Conservation (phyloP, 2,329 filamentous ascomycete species). For the Monilinia polystroma region DNA sequence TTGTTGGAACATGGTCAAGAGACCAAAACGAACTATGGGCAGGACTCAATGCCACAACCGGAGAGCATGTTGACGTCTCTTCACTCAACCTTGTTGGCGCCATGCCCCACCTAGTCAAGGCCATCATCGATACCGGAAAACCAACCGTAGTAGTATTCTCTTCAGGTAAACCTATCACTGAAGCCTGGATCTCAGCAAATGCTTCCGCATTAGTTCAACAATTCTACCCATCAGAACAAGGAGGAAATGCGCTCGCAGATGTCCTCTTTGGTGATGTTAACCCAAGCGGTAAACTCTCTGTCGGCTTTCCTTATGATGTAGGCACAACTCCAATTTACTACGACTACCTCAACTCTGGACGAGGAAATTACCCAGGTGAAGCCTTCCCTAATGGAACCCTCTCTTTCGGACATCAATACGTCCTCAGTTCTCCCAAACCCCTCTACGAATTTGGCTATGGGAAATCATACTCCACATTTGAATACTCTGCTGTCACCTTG, state of each 20-base stretch:
- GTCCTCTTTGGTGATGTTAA: constrained; percentile 77
- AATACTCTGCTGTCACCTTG: constrained; percentile 49
- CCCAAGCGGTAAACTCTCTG: constrained; percentile 66
- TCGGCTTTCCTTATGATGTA: constrained; percentile 66
- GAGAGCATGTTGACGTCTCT: constrained; percentile 68
- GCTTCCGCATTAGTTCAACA: constrained; percentile 69
- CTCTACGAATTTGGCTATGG: constrained; percentile 87
- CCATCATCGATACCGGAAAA: constrained; percentile 65
- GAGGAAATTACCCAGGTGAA: constrained; percentile 68
- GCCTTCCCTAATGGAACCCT: constrained; percentile 74
- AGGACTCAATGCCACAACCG: constrained; percentile 70
- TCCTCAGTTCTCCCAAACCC: constrained; percentile 73
- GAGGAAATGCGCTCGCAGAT: constrained; percentile 76
- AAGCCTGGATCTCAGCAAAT: constrained; percentile 67
- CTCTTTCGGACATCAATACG: constrained; percentile 83
- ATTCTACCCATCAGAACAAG: constrained; percentile 78
- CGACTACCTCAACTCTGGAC: constrained; percentile 70
- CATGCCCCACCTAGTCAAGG: constrained; percentile 63
- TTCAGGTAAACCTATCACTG: constrained; percentile 74
- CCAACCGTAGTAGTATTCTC: constrained; percentile 82
- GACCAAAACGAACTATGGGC: constrained; percentile 71
- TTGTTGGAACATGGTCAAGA: constrained; percentile 70
- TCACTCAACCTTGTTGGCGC: constrained; percentile 67
- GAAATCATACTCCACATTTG: constrained; percentile 65
- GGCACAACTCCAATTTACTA: constrained; percentile 69